Base-by-base conservation (phyloP, 768 basidiomycete species). In the Jaapia argillacea region DNA sequence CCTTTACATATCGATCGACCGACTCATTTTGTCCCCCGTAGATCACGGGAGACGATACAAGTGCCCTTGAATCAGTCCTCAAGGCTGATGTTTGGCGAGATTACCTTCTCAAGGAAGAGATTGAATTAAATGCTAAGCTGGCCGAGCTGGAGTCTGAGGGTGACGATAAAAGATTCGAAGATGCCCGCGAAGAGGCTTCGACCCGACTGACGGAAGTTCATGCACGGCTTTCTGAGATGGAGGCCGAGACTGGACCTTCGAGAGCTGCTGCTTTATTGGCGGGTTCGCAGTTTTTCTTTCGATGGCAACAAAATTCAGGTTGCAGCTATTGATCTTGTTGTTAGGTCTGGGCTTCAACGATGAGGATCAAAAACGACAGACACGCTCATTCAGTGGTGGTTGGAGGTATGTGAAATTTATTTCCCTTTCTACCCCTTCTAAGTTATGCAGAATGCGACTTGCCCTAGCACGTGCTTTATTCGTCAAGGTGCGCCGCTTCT, bases 1-100 rank as follows among this genome's bases (percentile, higher is more conserved):
- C 43, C 23, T 4, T 20, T 24, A 31, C 24, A 2, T 4, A 5
- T 37, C 20, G 24, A 18, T 38, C 24, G 13, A 22, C 33, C 40
- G 13, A 39, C 33, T 16, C 10, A 24, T 33, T 24, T 25, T 33
- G 3, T 27, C 5, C n/a, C 13, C 12, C 41, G 6, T 43, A 92
- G 87, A 85, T 97, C 51, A 59, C 90, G 43, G 96, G 94, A 24
- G 94, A 98, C 59, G 92, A 93, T 51, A 98, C 92, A 0, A 67
- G 69, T 1, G 96, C 96, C 2, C 71, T 99, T 35, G 86, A 92
- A 18, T 92, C 93, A 1, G 96, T 99, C 18, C 72, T 99, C n/a
- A 91, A 93, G 60, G 96, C 96, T n/a, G 96, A 99, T 58, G 96
- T 99, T 24, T 98, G 96, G 91, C 74, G 94, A 58, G 92, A 94